Conservation (phyloP, 257 asterid species). For the Nicotiana obtusifolia region DNA sequence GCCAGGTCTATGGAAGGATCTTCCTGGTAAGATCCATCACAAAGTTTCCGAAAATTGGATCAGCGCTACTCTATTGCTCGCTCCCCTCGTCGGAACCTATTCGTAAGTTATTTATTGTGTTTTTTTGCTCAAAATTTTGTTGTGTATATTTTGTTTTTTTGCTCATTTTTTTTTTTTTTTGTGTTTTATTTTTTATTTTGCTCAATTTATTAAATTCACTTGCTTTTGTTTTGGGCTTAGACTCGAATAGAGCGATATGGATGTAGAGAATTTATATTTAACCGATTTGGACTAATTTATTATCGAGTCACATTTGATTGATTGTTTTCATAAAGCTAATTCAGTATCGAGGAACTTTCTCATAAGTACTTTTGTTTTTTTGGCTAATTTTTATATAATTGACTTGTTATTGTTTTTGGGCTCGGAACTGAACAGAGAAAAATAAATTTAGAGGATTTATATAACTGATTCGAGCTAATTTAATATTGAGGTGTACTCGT, state of each 20-base stretch:
- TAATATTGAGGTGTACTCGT: not conserved
- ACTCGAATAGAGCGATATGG: not conserved
- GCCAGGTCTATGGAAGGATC: conserved; percentile 89
- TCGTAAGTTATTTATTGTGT: conserved; percentile 29
- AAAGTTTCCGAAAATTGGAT: conserved; percentile 77
- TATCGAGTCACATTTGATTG: not conserved
- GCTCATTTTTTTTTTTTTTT: not conserved
- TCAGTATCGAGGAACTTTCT: not conserved
- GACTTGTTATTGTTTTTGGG: not conserved
- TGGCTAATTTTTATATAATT: not conserved
- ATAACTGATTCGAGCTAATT: not conserved
- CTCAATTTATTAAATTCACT: not conserved
- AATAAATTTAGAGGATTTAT: not conserved
- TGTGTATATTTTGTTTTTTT: no score
- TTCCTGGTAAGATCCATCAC: conserved; percentile 72
- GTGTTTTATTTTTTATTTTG: no score
- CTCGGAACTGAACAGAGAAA: not conserved
- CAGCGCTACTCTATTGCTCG: conserved; percentile 65
- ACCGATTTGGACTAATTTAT: not conserved
- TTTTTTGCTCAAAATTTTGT: not conserved
- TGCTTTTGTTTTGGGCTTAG: not conserved
- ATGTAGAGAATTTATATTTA: not conserved
- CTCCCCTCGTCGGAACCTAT: conserved; percentile 69
- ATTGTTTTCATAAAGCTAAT: not conserved
- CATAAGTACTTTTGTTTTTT: no score